Conservation (phyloP, 208 protist species). For the Zelonia costaricensis region DNA sequence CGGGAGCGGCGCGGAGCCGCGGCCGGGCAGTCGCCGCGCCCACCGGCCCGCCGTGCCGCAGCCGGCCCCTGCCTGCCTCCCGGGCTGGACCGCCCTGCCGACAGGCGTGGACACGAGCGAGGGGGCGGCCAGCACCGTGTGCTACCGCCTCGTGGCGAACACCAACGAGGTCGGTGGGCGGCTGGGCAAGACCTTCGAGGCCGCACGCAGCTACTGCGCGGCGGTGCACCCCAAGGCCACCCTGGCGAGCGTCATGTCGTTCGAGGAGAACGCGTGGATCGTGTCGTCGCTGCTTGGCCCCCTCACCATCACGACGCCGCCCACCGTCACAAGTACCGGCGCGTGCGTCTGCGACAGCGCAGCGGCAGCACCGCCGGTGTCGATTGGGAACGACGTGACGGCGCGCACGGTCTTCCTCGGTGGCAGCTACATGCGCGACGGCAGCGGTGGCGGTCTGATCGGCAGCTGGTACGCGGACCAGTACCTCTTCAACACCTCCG, state of each 20-base stretch:
- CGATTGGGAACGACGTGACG: background rate
- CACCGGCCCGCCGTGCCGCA: constrained; percentile 32
- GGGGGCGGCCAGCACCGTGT: constrained; percentile 24
- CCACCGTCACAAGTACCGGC: no score
- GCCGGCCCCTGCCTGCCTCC: constrained; percentile 40
- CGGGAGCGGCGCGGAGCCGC: background rate
- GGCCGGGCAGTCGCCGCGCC: constrained; percentile 5
- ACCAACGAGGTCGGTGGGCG: constrained; percentile 30
- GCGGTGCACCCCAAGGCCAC: constrained; percentile 44
- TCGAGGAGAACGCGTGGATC: constrained; percentile 45
- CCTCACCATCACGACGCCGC: background rate
- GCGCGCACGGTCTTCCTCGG: constrained; percentile 45
- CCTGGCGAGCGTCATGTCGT: constrained; percentile 48
- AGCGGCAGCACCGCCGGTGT: background rate
- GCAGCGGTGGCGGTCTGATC: constrained; percentile 34
- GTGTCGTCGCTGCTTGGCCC: constrained; percentile 24
- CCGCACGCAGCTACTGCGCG: constrained; percentile 35
- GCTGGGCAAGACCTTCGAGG: constrained; percentile 31
- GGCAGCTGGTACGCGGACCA: constrained; percentile 55
- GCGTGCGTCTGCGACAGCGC: background rate
- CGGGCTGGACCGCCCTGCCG: constrained; percentile 48
- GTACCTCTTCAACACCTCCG: constrained; percentile 37
- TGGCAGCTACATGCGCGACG: constrained; percentile 45
- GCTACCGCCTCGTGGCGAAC: constrained; percentile 49
- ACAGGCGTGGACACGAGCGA: constrained; percentile 26